Evolutionary conservation across 2,329 filamentous ascomycete species (phyloP).

Genomic region (Verticillium longisporum): DNA sequence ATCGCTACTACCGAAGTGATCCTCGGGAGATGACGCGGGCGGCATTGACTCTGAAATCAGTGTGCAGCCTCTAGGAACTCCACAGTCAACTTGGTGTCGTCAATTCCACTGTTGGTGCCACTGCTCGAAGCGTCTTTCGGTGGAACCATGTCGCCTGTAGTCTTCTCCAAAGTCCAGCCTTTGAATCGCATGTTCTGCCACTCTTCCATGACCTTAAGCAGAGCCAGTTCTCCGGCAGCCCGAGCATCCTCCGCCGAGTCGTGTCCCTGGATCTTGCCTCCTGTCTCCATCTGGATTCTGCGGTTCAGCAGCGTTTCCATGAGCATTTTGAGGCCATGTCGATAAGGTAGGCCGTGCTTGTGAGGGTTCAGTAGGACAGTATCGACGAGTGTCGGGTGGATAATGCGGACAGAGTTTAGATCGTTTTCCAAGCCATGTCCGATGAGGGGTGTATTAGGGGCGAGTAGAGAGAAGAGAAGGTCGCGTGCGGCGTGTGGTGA

Average conservation of each 20-base stretch:
- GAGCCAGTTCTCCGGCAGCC: conserved; percentile 80
- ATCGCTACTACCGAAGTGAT: neutral
- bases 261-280: conserved; percentile 55
- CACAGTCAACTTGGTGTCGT: conserved; percentile 22
- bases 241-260: conserved; percentile 89
- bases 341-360: conserved; percentile 65
- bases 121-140: conserved; percentile 16
- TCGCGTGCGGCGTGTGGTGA: conserved; percentile 69
- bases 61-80: conserved; percentile 26
- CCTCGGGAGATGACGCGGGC: neutral
- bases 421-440: conserved; percentile 96
- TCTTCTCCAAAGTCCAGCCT: conserved; percentile 58
- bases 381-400: conserved; percentile 81
- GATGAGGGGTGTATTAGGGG: conserved; percentile 73
- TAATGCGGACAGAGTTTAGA: conserved; percentile 74
- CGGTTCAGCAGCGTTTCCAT: conserved; percentile 62
- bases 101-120: neutral
- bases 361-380: conserved; percentile 82
- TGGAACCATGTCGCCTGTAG: conserved; percentile 33
- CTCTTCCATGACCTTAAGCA: conserved; percentile 59
- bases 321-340: conserved; percentile 71
- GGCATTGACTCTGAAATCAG: neutral
- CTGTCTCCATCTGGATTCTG: conserved; percentile 68
- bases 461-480: conserved; percentile 69
- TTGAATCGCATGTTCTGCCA: conserved; percentile 61